Evolutionary conservation across 345 rosid species (phyloP).

Genomic region (Brassica carinata): DNA sequence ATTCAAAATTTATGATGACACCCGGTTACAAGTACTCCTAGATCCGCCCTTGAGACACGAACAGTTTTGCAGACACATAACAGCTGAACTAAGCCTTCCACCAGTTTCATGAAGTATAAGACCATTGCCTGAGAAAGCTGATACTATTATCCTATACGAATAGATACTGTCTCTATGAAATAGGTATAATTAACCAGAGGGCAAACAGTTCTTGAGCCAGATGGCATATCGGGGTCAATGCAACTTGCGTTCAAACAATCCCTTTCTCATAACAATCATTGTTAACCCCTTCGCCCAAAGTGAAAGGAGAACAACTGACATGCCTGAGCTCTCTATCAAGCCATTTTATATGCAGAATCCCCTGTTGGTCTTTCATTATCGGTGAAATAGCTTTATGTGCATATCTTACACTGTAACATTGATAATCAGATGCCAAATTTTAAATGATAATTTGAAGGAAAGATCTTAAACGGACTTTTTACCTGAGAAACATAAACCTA

Average conservation of each 20-base stretch:
- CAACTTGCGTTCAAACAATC: not conserved
- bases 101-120: constrained; percentile 22
- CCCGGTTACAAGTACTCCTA: not conserved
- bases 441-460: not conserved
- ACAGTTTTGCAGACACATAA: constrained; percentile 37
- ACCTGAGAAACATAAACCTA: constrained; percentile 15
- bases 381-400: not conserved
- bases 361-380: constrained; percentile 15
- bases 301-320: constrained; percentile 9
- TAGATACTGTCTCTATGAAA: constrained; percentile 2
- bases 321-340: not conserved
- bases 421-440: not conserved
- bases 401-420: not conserved
- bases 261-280: not conserved
- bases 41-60: constrained; percentile 4
- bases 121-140: constrained; percentile 10
- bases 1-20: too few species aligned
- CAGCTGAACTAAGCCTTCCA: constrained; percentile 14
- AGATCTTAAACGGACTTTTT: not conserved
- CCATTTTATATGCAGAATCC: constrained; percentile 15
- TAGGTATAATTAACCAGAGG: not conserved
- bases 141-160: not conserved
- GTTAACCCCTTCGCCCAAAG: not conserved
- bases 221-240: not conserved
- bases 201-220: not conserved